Evolutionary conservation across 768 basidiomycete species (phyloP).

Genomic region (Gloeopeniophorella convolvens): DNA sequence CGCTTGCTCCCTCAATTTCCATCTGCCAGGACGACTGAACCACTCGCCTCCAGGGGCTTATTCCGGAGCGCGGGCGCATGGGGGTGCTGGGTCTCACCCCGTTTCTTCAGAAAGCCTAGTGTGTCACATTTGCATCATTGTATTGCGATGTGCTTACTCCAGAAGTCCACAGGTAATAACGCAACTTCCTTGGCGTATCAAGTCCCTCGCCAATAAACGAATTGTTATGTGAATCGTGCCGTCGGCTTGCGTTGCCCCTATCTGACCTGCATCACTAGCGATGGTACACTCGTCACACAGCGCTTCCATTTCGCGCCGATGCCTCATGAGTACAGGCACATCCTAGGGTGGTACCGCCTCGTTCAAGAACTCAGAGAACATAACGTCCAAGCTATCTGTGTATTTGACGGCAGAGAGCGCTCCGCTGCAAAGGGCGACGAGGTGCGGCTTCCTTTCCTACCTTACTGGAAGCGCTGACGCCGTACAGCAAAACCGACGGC

Average conservation of each 20-base stretch:
- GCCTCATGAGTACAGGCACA: constrained; percentile 60
- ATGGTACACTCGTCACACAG: constrained; percentile 82
- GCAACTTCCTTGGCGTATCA: constrained; percentile 57
- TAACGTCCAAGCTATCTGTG: constrained; percentile 57
- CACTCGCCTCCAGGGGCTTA: not conserved
- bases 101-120: constrained; percentile 66
- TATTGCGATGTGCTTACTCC: not conserved
- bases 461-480: not conserved
- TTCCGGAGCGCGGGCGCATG: constrained; percentile 43
- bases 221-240: constrained; percentile 58
- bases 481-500: constrained; percentile 50
- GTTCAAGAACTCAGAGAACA: constrained; percentile 53
- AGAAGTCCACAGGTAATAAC: constrained; percentile 59
- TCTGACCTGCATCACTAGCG: constrained; percentile 38
- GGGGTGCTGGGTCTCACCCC: constrained; percentile 66
- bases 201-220: constrained; percentile 54
- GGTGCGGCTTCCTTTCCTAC: constrained; percentile 33
- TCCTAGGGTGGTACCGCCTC: constrained; percentile 74
- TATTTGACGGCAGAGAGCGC: constrained; percentile 73
- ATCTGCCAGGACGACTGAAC: not conserved
- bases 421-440: constrained; percentile 64
- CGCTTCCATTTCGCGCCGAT: constrained; percentile 67
- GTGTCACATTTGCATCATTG: constrained; percentile 16
- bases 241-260: constrained; percentile 7
- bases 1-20: not conserved